These are phyloP conservation scores for Graphiopsis chlorocephala DNA, from an alignment of 2,329 filamentous ascomycete genomes.

Conservation along the genomic window DNA sequence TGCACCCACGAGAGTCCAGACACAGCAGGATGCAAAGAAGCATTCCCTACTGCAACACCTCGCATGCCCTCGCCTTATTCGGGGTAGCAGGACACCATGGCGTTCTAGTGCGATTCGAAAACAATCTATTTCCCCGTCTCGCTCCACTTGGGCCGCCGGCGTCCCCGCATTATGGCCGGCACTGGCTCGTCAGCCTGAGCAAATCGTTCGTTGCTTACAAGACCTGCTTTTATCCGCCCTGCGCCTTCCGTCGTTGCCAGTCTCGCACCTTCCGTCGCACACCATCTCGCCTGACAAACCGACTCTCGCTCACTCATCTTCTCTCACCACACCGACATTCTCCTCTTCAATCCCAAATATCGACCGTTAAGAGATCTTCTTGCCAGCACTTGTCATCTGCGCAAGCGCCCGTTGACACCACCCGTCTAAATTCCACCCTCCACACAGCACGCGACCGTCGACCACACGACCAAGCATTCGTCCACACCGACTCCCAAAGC, in stretches of 20 bases:
- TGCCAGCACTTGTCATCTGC: background rate
- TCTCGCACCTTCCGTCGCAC: background rate
- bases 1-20: background rate
- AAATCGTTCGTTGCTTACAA: background rate
- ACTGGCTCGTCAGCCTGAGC: background rate
- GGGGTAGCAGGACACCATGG: background rate
- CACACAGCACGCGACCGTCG: conserved; percentile 12
- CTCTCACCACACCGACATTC: conserved; percentile 5
- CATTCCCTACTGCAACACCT: background rate
- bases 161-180: background rate
- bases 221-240: conserved; percentile 1
- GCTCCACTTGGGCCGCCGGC: background rate
- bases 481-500: conserved; percentile 3
- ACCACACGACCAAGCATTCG: conserved; percentile 12
- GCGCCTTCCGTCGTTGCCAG: background rate
- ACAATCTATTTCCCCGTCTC: background rate
- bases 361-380: background rate
- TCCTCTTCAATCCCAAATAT: background rate
- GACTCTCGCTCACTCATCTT: background rate
- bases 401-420: conserved; percentile 2
- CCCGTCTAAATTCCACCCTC: background rate
- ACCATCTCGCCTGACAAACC: background rate
- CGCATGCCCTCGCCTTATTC: background rate
- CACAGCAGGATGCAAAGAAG: background rate
- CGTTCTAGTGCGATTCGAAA: background rate